Base-by-base conservation (phyloP, 2,329 filamentous ascomycete genomes). In the Albophoma yamanashiensis region DNA sequence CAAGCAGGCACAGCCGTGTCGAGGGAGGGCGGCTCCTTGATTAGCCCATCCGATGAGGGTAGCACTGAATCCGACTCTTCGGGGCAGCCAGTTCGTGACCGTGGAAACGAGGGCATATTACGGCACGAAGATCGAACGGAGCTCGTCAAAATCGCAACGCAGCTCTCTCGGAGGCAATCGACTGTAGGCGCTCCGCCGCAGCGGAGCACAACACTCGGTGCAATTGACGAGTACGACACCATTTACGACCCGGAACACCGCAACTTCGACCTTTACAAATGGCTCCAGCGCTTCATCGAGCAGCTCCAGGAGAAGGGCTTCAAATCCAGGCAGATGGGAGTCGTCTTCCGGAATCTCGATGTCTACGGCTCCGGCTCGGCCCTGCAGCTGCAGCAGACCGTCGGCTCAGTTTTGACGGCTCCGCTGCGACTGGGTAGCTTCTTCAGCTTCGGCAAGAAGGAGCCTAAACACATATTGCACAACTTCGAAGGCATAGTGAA, bases 281-380 rank as follows among this genome's bases (percentile, higher is more conserved):
- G 77, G 77, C 65, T 78, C 1, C 70, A 69, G 43, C 64, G 68
- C 42, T 74, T 78, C 60, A 69, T 78, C 8, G 60, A 64, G 1
- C 69, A 74, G 39, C 70, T 86, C 42, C 77, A 83, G 42, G 78
- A 78, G 22, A 82, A 87, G 60, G 81, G 82, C 0, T 74, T 86
- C 55, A 78, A 76, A 61, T 72, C 75, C 62, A 80, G 75, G 64
- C 75, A 76, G 8, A 81, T 86, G 0, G 86, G 86, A 4, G 77
- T 90, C 8, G 80, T 82, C 0, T 89, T 85, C 73, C 83, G 83
- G 62, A 78, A 88, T 58, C 78, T 91, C 40, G 82, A 82, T 60
- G 85, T 91, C 0, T 86, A 79, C 7, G 88, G 88, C 0, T 85
- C 85, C 0, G 88, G 87, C 0, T 79, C 82, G 2, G 85, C 86